Evolutionary conservation across 2,329 filamentous ascomycete genomes (phyloP), one percentile per base, ranked within the genome.

Genomic region (Mycosphaerella arachidis): DNA sequence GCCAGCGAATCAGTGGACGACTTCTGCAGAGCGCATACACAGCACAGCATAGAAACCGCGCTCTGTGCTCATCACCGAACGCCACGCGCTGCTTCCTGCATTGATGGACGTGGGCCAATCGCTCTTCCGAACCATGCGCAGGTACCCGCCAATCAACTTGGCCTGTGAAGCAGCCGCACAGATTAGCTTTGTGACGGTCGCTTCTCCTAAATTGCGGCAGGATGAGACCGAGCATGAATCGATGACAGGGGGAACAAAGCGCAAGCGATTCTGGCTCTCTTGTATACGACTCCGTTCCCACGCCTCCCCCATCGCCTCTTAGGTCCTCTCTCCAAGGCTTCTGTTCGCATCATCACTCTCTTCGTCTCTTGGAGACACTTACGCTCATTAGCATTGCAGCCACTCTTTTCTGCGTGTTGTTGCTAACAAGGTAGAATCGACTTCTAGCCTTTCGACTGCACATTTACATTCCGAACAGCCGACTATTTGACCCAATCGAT

Each of bases 321-420:
- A 55, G 51, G 52, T 63, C 62, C 60, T 58, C 52, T 46, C 56
- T 59, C 46, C 59, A 66, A 61, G 63, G 57, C 64, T 64, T 65
- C 64, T 66, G 58, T 67, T 65, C 66, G 65, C 67, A 60, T 68
- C 64, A 59, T 63, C 63, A 57, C 62, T 65, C 66, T 59, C 58
- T 63, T 61, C 63, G 65, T 70, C 67, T 72, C 67, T 69, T 53
- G 66, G 48, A 70, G 70, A 67, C 70, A 67, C 61, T 63, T 61
- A 60, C 70, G 68, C 65, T 72, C 70, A 64, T 72, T 72, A 63
- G 59, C 64, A 66, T 62, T 57, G 62, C 63, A 66, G 63, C 71
- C 70, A 69, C 68, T 72, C 70, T 58, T 71, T 72, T 66, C 63
- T 59, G 53, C 60, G 62, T 65, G 62, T 66, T 63, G 61, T 59